Evolutionary conservation across 306 rosid species (phyloP).

Genomic region (Cicer pinnatifidum): DNA sequence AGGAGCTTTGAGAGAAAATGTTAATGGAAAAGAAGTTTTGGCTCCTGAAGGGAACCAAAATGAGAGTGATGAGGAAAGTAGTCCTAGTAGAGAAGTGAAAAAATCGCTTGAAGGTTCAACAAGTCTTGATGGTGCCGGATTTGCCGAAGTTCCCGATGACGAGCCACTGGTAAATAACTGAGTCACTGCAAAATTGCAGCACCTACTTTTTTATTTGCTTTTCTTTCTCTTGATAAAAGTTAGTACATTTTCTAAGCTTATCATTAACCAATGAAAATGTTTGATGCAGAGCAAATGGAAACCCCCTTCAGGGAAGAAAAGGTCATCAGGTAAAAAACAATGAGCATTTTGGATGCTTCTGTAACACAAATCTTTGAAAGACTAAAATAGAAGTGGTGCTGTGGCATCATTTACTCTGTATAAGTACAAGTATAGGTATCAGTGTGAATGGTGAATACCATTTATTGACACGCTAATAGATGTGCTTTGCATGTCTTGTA

Average conservation of each 20-base stretch:
- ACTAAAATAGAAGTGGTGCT: slow-evolving; percentile 32
- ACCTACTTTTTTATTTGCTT: not conserved
- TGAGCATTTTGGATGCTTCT: slow-evolving; percentile 47
- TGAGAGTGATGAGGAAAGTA: slow-evolving; percentile 49
- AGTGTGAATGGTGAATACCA: slow-evolving; percentile 48
- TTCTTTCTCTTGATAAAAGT: not conserved
- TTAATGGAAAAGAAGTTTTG: slow-evolving; percentile 47
- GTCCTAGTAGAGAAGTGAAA: slow-evolving; percentile 44
- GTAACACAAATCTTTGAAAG: slow-evolving; percentile 32
- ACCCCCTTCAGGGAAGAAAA: slow-evolving; percentile 62
- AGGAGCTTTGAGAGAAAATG: slow-evolving; percentile 53
- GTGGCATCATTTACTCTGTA: slow-evolving; percentile 46
- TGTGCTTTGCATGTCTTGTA: slow-evolving; percentile 46
- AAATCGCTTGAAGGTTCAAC: slow-evolving; percentile 39
- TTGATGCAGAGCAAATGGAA: slow-evolving; percentile 82
- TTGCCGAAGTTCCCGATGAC: slow-evolving; percentile 73
- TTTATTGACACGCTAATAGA: slow-evolving; percentile 50
- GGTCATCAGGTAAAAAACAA: slow-evolving; percentile 51
- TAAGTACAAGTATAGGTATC: slow-evolving; percentile 37
- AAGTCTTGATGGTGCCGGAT: slow-evolving; percentile 33
- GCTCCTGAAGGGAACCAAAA: slow-evolving; percentile 59
- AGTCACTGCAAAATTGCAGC: slow-evolving; percentile 39
- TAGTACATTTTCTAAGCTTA: slow-evolving; percentile 13
- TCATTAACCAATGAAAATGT: slow-evolving; percentile 20
- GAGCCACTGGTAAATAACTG: slow-evolving; percentile 82